Conservation (phyloP, 192 early-diverging fungal species). For the Powellomyces hirtus region DNA sequence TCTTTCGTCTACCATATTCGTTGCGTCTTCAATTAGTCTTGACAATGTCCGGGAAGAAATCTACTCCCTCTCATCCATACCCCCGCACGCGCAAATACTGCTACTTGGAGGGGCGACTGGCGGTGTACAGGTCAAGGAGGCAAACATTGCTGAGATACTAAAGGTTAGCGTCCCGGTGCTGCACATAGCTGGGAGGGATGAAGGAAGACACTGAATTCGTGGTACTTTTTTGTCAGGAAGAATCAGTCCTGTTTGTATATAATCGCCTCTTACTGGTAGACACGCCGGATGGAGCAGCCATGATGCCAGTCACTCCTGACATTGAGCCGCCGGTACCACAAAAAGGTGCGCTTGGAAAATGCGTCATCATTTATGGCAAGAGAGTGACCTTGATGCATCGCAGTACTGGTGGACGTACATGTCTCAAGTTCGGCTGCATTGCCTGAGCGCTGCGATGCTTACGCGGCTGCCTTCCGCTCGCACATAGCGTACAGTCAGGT, state of each 20-base stretch:
- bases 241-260: slow-evolving; percentile 22
- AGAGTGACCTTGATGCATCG: too few relatives aligned
- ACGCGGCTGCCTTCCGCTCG: slow-evolving; percentile 17
- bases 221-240: too few relatives aligned
- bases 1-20: too few relatives aligned
- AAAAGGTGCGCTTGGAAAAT: too few relatives aligned
- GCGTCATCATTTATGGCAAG: too few relatives aligned
- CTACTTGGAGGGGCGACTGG: slow-evolving; percentile 5
- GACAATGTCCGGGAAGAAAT: slow-evolving; percentile 22
- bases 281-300: neutral
- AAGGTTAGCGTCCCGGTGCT: too few relatives aligned
- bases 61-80: slow-evolving; percentile 15
- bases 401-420: neutral
- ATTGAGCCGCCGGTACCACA: slow-evolving; percentile 30
- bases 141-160: slow-evolving; percentile 5
- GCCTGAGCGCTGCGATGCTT: slow-evolving; percentile 4
- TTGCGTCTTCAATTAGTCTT: slow-evolving; percentile 3
- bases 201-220: too few relatives aligned
- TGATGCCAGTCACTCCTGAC: slow-evolving; percentile 6
- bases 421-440: neutral
- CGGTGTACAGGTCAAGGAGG: slow-evolving; percentile 18
- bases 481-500: slow-evolving; percentile 21
- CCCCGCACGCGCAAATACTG: slow-evolving; percentile 24
- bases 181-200: too few relatives aligned
- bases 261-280: slow-evolving; percentile 19